Conservation (phyloP, 2,329 filamentous ascomycete species). For the Xylaria sp. region DNA sequence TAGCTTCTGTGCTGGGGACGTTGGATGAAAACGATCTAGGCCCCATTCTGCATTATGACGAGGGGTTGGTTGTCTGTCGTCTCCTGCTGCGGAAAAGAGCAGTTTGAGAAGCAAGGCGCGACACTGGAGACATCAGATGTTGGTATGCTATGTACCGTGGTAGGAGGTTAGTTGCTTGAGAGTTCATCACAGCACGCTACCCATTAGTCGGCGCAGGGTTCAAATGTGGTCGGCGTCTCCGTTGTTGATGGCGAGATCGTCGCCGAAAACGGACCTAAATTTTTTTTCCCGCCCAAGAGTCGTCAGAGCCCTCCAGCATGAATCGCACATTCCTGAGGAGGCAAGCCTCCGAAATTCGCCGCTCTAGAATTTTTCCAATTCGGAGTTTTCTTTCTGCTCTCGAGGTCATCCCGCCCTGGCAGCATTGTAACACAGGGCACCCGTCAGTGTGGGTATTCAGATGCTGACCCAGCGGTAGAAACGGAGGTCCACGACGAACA, state of each 20-base stretch:
- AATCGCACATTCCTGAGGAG: constrained; percentile 24
- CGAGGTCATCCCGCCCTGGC: constrained; percentile 26
- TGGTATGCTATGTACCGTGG: background rate
- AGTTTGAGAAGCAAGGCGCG: background rate
- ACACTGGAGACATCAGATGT: constrained; percentile 2
- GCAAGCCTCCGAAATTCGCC: constrained; percentile 27
- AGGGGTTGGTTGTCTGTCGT: background rate
- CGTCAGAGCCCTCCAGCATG: constrained; percentile 15
- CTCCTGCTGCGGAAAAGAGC: background rate
- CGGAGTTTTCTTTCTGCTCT: background rate
- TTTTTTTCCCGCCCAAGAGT: background rate
- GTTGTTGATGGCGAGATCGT: constrained; percentile 3
- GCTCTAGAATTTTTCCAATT: constrained; percentile 1
- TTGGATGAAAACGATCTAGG: constrained; percentile 8
- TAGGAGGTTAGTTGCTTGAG: background rate
- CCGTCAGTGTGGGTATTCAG: constrained; percentile 2
- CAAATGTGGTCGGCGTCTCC: constrained; percentile 18
- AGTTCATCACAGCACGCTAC: constrained; percentile 18
- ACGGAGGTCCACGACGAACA: constrained; percentile 1
- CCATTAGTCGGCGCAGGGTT: constrained; percentile 7
- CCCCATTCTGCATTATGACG: background rate
- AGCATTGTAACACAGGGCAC: background rate
- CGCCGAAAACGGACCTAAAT: constrained; percentile 34
- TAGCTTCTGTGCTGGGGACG: background rate
- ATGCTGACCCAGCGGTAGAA: background rate